phyloP scores from a whole-genome alignment of 306 rosid genomes.

The Castanea sativa region DNA sequence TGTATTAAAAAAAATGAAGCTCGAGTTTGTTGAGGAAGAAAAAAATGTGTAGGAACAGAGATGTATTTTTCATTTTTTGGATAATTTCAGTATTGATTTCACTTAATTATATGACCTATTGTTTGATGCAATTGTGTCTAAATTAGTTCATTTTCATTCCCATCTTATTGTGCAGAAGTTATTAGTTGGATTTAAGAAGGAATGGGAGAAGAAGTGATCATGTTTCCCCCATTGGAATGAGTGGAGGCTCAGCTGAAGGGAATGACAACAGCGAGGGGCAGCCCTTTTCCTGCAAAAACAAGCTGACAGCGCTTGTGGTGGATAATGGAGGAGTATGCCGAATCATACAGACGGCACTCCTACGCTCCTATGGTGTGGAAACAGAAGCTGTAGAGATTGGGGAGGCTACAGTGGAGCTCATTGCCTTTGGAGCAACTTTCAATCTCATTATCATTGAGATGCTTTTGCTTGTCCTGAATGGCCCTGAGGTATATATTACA shows the following conservation, averaged over 20 bases:
- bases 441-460: constrained; percentile 18
- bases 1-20: no score
- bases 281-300: constrained; percentile 2
- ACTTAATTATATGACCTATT: no score
- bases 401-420: constrained; percentile 13
- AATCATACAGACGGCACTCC: neutral
- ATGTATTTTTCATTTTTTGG: no score
- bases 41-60: no score
- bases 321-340: neutral
- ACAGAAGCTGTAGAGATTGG: constrained; percentile 15
- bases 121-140: no score
- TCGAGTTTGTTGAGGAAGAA: no score
- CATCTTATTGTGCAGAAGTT: no score
- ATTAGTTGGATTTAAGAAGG: neutral
- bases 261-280: neutral
- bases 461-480: neutral
- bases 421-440: constrained; percentile 1
- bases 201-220: no score
- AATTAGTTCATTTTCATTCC: no score
- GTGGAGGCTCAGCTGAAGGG: no score
- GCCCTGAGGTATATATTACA: constrained; percentile 5
- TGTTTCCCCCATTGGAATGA: no score
- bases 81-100: no score
- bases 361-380: neutral
- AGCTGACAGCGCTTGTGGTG: constrained; percentile 22